Conservation (phyloP, 768 basidiomycete genomes). For the Tricholoma terreum region DNA sequence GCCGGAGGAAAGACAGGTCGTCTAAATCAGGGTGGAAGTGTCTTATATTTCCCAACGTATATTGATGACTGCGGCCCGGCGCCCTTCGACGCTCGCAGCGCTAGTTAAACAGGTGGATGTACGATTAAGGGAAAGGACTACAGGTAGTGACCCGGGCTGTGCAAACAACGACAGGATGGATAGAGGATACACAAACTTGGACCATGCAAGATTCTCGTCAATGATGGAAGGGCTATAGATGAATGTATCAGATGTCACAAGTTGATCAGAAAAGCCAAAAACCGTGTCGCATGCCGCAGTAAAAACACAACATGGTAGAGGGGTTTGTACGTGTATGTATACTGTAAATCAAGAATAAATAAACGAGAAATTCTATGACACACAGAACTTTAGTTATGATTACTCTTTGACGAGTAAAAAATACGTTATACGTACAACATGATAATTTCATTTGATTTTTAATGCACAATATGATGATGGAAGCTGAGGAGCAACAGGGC, state of each 20-base stretch:
- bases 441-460: slow-evolving; percentile 16
- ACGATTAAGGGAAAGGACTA: not conserved
- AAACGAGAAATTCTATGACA: not conserved
- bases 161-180: not conserved
- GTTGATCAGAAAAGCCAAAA: not conserved
- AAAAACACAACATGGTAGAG: not conserved
- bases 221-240: not conserved
- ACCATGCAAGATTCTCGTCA: not conserved
- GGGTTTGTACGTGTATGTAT: not conserved
- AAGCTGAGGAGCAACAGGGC: slow-evolving; percentile 73
- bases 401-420: not conserved
- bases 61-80: no score
- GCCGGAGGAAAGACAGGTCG: no score
- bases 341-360: slow-evolving; percentile 1
- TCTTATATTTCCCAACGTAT: no score
- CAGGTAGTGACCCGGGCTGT: not conserved
- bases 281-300: not conserved
- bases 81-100: not conserved
- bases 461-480: slow-evolving; percentile 62
- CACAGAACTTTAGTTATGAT: not conserved
- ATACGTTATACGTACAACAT: slow-evolving; percentile 5
- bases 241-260: not conserved
- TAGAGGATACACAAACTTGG: not conserved
- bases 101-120: not conserved
- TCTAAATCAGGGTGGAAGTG: no score